Evolutionary conservation across 2,329 filamentous ascomycete species (phyloP), one percentile per base, ranked within the genome.

Genomic region (Trichoderma sp.): DNA sequence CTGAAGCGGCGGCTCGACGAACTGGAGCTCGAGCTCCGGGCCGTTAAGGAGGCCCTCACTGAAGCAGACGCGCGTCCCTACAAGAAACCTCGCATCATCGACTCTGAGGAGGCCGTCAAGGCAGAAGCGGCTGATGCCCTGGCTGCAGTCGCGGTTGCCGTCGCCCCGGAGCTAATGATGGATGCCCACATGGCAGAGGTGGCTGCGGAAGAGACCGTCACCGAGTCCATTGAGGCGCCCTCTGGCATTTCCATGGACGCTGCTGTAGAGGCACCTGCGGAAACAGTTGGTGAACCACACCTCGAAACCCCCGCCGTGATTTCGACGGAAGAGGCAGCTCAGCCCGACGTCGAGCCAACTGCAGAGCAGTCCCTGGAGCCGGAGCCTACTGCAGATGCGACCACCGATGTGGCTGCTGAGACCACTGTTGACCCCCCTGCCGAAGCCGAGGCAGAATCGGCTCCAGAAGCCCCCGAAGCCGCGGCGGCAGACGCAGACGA

Each of bases 1-100:
- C 82, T 96, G 44, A 96, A 96, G 78, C 85, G 90, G 58, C 87
- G 90, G 58, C 81, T 96, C n/a, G 90, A 91, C 65, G 91, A 96
- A 70, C 80, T 93, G 50, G 90, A 94, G 73, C 82, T 84, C 44
- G 85, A 86, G 74, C 74, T 83, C 1, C 80, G 79, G 60, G 77
- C 71, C 7, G 68, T 68, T 0, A 68, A 70, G 50, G 71, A 67
- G 2, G 64, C 67, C 7, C 28, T 66, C 3, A 69, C 66, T 15
- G 67, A 66, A 24, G 67, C 66, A 7, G 64, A 70, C 14, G 64
- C 63, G 44, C 69, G 72, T 15, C 72, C 72, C 19, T 55, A 71
- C 7, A 76, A 76, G 62, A 76, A 66, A 52, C 61, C 71, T 21
- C 74, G 74, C 21, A 63, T 34, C 5, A 67, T 69, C 7, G 57